A percentile compares a stretch with the other conserved stretches of the same genome.
phyloP scores from a whole-genome alignment of 176 grass and related monocot species.

The Cymbopogon citratus region DNA sequence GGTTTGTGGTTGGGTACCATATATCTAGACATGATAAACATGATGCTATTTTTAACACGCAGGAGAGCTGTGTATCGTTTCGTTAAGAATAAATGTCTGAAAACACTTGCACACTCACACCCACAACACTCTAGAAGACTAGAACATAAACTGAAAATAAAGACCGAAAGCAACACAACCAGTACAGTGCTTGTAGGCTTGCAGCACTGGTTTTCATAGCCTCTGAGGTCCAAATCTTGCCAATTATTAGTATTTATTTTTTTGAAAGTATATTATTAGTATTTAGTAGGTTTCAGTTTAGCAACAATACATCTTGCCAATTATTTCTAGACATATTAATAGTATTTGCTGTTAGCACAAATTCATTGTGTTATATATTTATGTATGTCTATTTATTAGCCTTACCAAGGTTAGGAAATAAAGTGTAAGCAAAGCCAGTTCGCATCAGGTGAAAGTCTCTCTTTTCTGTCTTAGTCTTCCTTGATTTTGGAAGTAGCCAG shows the following conservation, averaged over 20 bases:
- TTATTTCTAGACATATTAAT: background rate
- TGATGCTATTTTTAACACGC: background rate
- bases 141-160: background rate
- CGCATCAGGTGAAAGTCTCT: background rate
- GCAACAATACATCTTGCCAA: background rate
- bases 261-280: too few relatives aligned
- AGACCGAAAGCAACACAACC: background rate
- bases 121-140: background rate
- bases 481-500: background rate
- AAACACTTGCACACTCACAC: background rate
- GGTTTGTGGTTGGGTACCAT: background rate
- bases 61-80: background rate
- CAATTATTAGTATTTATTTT: background rate
- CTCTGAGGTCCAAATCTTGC: background rate
- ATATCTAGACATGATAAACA: conserved; percentile 12
- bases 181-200: background rate
- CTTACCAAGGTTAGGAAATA: background rate
- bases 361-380: background rate
- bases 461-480: background rate
- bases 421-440: background rate
- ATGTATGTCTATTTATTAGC: background rate
- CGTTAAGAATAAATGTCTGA: background rate
- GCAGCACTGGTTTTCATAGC: background rate
- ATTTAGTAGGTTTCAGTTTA: background rate
- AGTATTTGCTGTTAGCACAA: conserved; percentile 6